Evolutionary conservation across 140 eudicot species (phyloP).

Genomic region (Flaveria floridana): DNA sequence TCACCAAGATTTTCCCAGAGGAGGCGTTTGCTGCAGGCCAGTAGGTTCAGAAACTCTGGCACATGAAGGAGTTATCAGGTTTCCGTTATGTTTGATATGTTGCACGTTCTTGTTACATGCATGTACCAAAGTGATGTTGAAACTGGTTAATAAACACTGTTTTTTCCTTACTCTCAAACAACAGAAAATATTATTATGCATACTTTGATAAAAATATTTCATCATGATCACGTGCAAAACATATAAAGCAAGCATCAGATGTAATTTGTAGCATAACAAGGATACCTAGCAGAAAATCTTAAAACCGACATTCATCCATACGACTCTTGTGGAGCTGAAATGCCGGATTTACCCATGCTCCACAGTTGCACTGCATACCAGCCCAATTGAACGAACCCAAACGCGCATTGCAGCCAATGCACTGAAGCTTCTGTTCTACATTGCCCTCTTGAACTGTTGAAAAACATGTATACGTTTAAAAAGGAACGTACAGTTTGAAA

Average conservation of each 20-base stretch:
- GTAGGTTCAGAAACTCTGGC: constrained; percentile 26
- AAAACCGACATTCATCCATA: constrained; percentile 59
- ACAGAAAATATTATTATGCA: constrained; percentile 8
- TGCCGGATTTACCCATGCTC: constrained; percentile 88
- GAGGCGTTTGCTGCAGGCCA: constrained; percentile 58
- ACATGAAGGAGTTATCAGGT: constrained; percentile 1
- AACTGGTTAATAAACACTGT: constrained; percentile 26
- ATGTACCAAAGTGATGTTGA: constrained; percentile 24
- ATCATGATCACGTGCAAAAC: neutral
- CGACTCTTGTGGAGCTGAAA: constrained; percentile 85
- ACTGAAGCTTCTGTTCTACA: constrained; percentile 68
- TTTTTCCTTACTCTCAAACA: neutral
- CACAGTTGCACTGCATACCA: constrained; percentile 87
- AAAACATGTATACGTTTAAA: too few species aligned
- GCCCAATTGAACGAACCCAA: constrained; percentile 84
- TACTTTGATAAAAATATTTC: neutral
- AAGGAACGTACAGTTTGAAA: too few species aligned
- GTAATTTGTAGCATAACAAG: constrained; percentile 2
- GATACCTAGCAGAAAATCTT: constrained; percentile 6
- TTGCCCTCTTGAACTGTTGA: constrained; percentile 69
- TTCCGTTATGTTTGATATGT: constrained; percentile 19
- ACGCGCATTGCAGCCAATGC: constrained; percentile 80
- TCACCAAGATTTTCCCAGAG: constrained; percentile 52
- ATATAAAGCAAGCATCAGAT: neutral
- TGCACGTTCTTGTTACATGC: constrained; percentile 22